Conservation (phyloP, 768 basidiomycete genomes). For the Boletus fagicola region DNA sequence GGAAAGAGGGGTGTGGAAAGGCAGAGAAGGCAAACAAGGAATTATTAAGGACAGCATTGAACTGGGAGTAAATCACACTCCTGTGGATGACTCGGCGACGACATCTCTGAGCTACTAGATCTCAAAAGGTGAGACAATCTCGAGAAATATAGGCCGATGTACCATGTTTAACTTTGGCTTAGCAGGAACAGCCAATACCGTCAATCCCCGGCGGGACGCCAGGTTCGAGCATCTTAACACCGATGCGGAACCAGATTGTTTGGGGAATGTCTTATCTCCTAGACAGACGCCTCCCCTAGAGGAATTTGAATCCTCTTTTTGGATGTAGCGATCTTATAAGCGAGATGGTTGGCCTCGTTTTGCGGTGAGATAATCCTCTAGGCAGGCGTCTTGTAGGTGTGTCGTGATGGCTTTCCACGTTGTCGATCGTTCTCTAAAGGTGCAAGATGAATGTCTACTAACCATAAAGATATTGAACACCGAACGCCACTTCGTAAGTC, state of each 20-base stretch:
- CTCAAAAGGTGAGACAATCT: background rate
- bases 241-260: background rate
- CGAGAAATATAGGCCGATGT: background rate
- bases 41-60: background rate
- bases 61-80: background rate
- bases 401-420: background rate
- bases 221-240: background rate
- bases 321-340: background rate
- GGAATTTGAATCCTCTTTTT: background rate
- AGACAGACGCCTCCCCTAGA: too few relatives aligned
- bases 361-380: background rate
- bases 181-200: background rate
- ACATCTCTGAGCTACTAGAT: background rate
- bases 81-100: background rate
- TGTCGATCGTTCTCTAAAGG: background rate
- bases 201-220: background rate
- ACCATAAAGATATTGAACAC: too few relatives aligned
- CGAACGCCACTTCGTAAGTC: background rate
- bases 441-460: background rate
- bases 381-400: background rate
- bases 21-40: background rate
- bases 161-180: background rate
- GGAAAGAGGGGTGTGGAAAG: background rate
- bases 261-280: background rate
- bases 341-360: background rate